Percentiles rank a stretch among this genome's conserved stretches.
phyloP scores from a whole-genome alignment of 192 early-diverging fungal genomes.

The Entomortierella beljakovae region DNA sequence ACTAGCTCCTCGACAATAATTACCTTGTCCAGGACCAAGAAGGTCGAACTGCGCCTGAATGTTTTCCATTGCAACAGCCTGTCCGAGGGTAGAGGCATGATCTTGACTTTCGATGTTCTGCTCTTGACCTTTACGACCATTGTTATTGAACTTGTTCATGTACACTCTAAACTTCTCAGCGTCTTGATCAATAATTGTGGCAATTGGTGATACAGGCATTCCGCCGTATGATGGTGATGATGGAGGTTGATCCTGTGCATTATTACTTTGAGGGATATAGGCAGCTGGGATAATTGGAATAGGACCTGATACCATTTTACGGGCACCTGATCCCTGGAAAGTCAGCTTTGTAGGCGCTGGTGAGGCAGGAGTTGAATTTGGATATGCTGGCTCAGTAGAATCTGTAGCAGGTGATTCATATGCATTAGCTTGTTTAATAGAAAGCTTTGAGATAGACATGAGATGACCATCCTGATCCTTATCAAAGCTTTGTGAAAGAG shows the following conservation, averaged over 20 bases:
- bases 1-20: too few relatives aligned
- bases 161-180: conserved; percentile 50
- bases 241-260: neutral
- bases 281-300: conserved; percentile 20
- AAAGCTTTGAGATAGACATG: neutral
- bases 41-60: conserved; percentile 46
- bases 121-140: conserved; percentile 18
- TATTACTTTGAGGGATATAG: neutral
- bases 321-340: conserved; percentile 2
- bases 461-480: conserved; percentile 14
- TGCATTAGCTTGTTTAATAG: conserved; percentile 10
- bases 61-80: conserved; percentile 49
- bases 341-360: conserved; percentile 2
- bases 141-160: conserved; percentile 33
- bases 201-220: conserved; percentile 38
- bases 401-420: conserved; percentile 11
- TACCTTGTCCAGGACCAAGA: conserved; percentile 18
- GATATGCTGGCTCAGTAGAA: conserved; percentile 2
- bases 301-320: conserved; percentile 36
- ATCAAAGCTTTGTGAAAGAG: neutral
- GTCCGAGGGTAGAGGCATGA: conserved; percentile 39
- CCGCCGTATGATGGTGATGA: conserved; percentile 11
- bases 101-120: conserved; percentile 16
- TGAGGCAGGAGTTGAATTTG: conserved; percentile 1
- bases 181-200: conserved; percentile 50